Base-by-base conservation (phyloP, 164 flowering plant genomes). In the Taxillus chinensis region DNA sequence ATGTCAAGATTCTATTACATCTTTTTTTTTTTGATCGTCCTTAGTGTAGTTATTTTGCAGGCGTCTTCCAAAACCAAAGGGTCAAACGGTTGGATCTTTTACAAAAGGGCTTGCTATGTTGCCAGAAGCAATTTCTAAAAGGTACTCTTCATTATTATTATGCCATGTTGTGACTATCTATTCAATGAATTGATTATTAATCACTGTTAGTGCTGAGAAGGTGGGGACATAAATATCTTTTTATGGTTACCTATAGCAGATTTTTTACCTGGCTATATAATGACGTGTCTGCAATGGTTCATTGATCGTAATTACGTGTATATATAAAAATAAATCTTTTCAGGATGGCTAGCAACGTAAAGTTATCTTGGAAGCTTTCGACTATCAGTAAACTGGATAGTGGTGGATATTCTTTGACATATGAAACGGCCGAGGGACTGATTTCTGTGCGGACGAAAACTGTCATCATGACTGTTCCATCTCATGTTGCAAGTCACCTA, bases 31-130 rank as follows among this genome's bases (percentile, higher is more conserved):
- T n/a, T n/a, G n/a, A 52, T 15, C 52, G 41, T 6, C 43, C 63
- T 70, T 39, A 70, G 13, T 49, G 15, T 66, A 15, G 17, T 71
- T 64, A 41, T 61, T 56, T 59, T 77, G 55, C 83, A 90, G 98
- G 75, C 85, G 86, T 48, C 76, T 88, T 41, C 97, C 93, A 45
- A 85, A 81, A 64, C 95, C 95, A 57, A 88, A 85, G 77, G 97
- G 98, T 62, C 97, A 88, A 75, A 93, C 98, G 14, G 97, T 93
- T 72, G 97, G 95, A 68, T 93, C 98, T 68, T 93, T 93, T 68
- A 84, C 76, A 61, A 89, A 83, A 65, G 98, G 98, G 53, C 87
- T 90, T 57, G 39, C 77, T 8, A 90, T 80, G 92, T 75, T 90
- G 69, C 97, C 96, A 9, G 76, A 86, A 67, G 95, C 98, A 73